phyloP scores from a whole-genome alignment of 1,284 basidiomycete species.

The Leccinum fallax region DNA sequence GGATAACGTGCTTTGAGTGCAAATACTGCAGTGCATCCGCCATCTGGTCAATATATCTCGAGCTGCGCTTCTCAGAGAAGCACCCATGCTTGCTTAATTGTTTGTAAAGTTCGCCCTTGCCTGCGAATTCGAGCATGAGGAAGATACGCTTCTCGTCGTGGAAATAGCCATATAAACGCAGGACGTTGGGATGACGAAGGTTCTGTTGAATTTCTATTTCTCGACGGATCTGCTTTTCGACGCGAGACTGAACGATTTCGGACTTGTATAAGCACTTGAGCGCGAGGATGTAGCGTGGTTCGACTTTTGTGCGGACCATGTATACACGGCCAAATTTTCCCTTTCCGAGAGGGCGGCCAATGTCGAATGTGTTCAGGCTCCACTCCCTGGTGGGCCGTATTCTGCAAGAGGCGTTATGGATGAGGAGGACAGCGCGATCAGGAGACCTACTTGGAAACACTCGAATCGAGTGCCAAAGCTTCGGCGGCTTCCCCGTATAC shows the following conservation, averaged over 20 bases:
- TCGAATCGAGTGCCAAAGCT: constrained; percentile 78
- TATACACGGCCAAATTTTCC: constrained; percentile 99
- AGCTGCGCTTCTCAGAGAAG: constrained; percentile 87
- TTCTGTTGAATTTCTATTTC: constrained; percentile 99
- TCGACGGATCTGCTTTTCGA: constrained; percentile 92
- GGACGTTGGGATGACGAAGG: constrained; percentile 92
- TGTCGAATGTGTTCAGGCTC: constrained; percentile 87
- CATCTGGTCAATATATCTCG: constrained; percentile 97
- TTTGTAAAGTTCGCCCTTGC: constrained; percentile 95
- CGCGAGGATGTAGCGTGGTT: constrained; percentile 92
- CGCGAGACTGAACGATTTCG: constrained; percentile 85
- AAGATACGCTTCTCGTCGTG: constrained; percentile 99
- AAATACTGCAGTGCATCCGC: constrained; percentile 94
- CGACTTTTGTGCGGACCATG: constrained; percentile 91
- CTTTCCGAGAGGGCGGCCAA: constrained; percentile 95
- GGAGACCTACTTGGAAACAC: constrained; percentile 58
- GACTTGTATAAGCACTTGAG: constrained; percentile 98
- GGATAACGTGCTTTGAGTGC: constrained; percentile 96
- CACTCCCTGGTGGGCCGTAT: constrained; percentile 78
- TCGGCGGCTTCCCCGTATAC: constrained; percentile 75
- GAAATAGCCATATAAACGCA: constrained; percentile 96
- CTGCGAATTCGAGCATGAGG: constrained; percentile 96
- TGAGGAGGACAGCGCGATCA: background rate
- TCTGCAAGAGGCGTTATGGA: constrained; percentile 38
- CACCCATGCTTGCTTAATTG: constrained; percentile 84